Base-by-base conservation (phyloP, 1,139 yeast species). In the Casaregolazyma lundiana region DNA sequence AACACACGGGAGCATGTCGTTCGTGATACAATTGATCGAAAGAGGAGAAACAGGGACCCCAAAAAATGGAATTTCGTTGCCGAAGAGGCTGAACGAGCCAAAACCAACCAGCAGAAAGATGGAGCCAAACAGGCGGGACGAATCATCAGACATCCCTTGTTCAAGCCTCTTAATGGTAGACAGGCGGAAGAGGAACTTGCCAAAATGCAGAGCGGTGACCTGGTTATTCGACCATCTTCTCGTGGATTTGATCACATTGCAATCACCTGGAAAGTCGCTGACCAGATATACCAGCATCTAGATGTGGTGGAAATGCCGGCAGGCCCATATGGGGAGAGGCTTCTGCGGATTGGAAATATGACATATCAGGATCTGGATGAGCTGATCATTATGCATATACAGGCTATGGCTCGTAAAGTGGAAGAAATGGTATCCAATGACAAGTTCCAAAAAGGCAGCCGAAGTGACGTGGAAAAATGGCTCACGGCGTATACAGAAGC, bases 111-210 rank as follows among this genome's bases (percentile, higher is more conserved):
- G 34, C 72, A 72, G 56, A 68, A 68, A 32, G 79, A 75, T 45
- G 71, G 69, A 17, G 72, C 75, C 50, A 72, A 73, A 51, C 80
- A 76, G 63, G 80, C 79, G 53, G 71, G 84, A 60, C 76, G 96
- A 62, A 84, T 87, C 54, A 78, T 92, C 57, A 94, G 89, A 63
- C 99, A 92, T 70, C 96, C 97, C 38, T 77, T 85, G 61, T 92
- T 87, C 75, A 85, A 80, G 56, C 84, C 86, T 53, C 84, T 90
- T 71, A 86, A 80, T 58, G 78, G 84, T 52, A 76, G 75, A 51
- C 97, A 92, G 69, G 97, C 99, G 0, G 97, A 92, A 66, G 95
- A 87, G 59, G 90, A 76, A 59, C 74, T 92, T 60, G 96, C 97
- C 9, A 86, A 96, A 13, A 78, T 85, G 64, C 79, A 82, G 41